phyloP scores from a whole-genome alignment of 176 grass and related monocot genomes.

The Musa acuminata region DNA sequence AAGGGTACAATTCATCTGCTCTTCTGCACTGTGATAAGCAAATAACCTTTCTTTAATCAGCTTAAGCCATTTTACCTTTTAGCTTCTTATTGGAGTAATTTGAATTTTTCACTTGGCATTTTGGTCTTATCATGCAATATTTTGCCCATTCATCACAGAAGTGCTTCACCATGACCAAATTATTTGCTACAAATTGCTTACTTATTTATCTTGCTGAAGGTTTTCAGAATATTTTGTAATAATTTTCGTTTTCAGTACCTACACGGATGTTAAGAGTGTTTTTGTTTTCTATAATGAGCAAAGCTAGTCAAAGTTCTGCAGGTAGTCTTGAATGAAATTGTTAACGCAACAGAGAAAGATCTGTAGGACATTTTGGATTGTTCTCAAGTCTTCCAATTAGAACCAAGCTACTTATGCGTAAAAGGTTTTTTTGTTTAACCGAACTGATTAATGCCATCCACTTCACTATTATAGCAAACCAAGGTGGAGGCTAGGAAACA shows the following conservation, averaged over 20 bases:
- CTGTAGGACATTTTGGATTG: background rate
- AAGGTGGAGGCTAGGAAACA: constrained; percentile 86
- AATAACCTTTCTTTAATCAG: too few relatives aligned
- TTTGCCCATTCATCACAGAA: background rate
- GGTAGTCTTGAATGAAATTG: background rate
- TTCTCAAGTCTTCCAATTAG: background rate
- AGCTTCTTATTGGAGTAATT: background rate
- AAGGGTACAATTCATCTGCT: too few relatives aligned
- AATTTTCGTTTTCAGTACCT: too few relatives aligned
- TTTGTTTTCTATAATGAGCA: too few relatives aligned
- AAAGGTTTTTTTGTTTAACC: background rate
- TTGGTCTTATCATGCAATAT: background rate
- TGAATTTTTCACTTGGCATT: background rate
- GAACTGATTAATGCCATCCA: constrained; percentile 1
- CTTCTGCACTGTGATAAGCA: too few relatives aligned
- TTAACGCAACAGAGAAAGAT: background rate
- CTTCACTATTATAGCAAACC: constrained; percentile 48
- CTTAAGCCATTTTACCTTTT: too few relatives aligned
- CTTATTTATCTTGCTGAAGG: too few relatives aligned
- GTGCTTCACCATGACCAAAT: background rate
- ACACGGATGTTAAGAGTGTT: too few relatives aligned
- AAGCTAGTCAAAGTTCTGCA: background rate
- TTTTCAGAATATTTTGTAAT: too few relatives aligned
- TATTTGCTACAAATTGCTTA: background rate
- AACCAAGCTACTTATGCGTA: background rate